These are phyloP conservation scores for Areca catechu DNA, from an alignment of 176 grass and related monocot species.

Conservation along the genomic window DNA sequence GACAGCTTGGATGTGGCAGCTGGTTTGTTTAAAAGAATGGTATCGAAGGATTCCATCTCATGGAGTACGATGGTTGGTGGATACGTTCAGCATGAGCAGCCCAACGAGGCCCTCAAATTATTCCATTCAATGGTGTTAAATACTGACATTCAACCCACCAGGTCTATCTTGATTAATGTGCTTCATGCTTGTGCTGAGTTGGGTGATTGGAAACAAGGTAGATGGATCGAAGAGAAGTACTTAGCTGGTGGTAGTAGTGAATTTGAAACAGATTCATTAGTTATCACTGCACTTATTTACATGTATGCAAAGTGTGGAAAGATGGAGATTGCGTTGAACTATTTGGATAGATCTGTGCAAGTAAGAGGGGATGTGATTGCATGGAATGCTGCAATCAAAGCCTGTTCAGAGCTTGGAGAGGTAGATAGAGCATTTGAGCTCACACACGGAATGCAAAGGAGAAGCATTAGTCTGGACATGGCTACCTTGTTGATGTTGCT, in stretches of 20 bases:
- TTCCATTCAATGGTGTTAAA: constrained; percentile 35
- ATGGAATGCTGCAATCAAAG: constrained; percentile 74
- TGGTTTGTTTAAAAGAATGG: constrained; percentile 41
- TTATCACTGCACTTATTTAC: constrained; percentile 52
- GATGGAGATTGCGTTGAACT: constrained; percentile 27
- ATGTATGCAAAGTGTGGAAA: constrained; percentile 61
- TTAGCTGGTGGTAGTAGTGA: constrained; percentile 11
- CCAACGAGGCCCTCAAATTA: constrained; percentile 30
- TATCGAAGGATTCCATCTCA: constrained; percentile 46
- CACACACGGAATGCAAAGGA: constrained; percentile 50
- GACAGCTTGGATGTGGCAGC: constrained; percentile 32
- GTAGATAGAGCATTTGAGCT: constrained; percentile 31
- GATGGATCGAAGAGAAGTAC: constrained; percentile 47
- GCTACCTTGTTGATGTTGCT: constrained; percentile 56
- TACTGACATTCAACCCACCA: constrained; percentile 9
- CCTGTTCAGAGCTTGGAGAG: constrained; percentile 41
- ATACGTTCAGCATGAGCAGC: constrained; percentile 32
- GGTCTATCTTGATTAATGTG: constrained; percentile 53
- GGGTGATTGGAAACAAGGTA: constrained; percentile 48
- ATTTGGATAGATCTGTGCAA: constrained; percentile 36
- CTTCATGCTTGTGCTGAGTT: constrained; percentile 51
- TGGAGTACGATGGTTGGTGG: constrained; percentile 63
- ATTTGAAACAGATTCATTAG: constrained; percentile 35
- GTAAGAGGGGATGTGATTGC: constrained; percentile 44
- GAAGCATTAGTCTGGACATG: constrained; percentile 29